Percentiles rank a stretch among this genome's conserved stretches.
Evolutionary conservation across 2,329 filamentous ascomycete species (phyloP).

Genomic region (Acrocalymma vagum): DNA sequence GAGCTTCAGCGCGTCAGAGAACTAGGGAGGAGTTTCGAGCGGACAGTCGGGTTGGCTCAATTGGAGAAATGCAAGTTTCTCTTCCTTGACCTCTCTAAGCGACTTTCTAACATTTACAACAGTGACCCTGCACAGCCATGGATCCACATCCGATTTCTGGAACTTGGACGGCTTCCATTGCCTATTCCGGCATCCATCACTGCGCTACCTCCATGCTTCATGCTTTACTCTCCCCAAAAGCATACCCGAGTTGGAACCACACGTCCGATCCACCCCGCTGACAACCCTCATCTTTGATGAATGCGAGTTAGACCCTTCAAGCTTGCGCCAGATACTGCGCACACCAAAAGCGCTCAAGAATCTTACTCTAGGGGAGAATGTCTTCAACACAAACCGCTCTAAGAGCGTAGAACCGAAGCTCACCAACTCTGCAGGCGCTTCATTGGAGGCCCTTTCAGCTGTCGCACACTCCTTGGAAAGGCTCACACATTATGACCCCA

Average conservation of each 20-base stretch:
- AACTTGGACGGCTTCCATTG: slow-evolving; percentile 39
- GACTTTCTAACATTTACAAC: slow-evolving; percentile 4
- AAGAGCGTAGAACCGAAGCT: slow-evolving; percentile 22
- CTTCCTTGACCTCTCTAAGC: too few relatives aligned
- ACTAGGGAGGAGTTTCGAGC: slow-evolving; percentile 18
- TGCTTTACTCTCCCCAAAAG: slow-evolving; percentile 33
- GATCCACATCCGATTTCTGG: slow-evolving; percentile 41
- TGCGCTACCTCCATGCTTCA: slow-evolving; percentile 42
- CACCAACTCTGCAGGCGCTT: slow-evolving; percentile 17
- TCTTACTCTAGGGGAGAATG: slow-evolving; percentile 45
- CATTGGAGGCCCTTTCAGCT: slow-evolving; percentile 33
- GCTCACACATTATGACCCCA: slow-evolving; percentile 36
- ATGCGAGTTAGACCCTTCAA: slow-evolving; percentile 36
- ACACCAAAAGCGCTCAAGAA: slow-evolving; percentile 38
- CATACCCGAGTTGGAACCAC: slow-evolving; percentile 27
- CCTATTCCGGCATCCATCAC: slow-evolving; percentile 44
- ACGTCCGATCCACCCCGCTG: slow-evolving; percentile 34
- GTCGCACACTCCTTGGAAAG: slow-evolving; percentile 43
- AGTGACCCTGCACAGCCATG: slow-evolving; percentile 45
- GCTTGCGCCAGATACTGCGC: slow-evolving; percentile 32
- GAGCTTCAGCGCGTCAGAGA: slow-evolving; percentile 22
- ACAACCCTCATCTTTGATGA: slow-evolving; percentile 45
- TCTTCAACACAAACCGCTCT: slow-evolving; percentile 30
- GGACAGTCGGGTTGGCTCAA: slow-evolving; percentile 33
- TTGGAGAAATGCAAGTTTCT: slow-evolving; percentile 28